Evolutionary conservation across 2,329 filamentous ascomycete genomes (phyloP), one percentile per base, ranked within the genome.

Genomic region (Colletotrichum australisinense): DNA sequence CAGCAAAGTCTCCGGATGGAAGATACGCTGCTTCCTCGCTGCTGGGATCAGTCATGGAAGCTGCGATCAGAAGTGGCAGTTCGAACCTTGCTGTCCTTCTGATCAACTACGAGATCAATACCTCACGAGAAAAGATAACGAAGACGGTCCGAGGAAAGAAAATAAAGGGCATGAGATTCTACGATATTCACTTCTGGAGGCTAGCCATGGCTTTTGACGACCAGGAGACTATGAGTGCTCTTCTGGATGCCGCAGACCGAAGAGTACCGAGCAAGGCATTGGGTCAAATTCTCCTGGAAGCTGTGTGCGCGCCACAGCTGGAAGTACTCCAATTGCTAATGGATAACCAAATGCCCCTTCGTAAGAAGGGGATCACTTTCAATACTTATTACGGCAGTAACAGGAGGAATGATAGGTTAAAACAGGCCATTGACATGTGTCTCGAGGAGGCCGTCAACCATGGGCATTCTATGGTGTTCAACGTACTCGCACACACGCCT

Each of bases 41-140:
- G 1, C 5, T 69, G 11, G 66, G 66, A n/a, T 69, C 66, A 7
- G 19, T 69, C 7, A n/a, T 69, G 57, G 58, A 69, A n/a, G 66
- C 66, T 19, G 59, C 66, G 14, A 56, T 69, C 32, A 32, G 66
- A 11, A 46, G 24, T 14, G 49, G 26, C 5, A 56, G 16, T 4
- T 24, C 53, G 1, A 57, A 57, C 24, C 26, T 69, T 5, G 22
- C 58, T 12, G 49, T 58, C 12, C 49, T 38, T 16, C 24, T 69
- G 11, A 63, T 63, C 12, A 69, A 69, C 5, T 69, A 69, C 24
- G 66, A 56, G 24, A 49, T 69, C 24, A 59, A 69, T 14, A 30
- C 26, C 5, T 63, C 66, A 6, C 66, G 24, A 4, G 32, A 14
- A 14, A 69, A 49, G n/a, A 14, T 49, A 16, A 28, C 24, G 14